Base-by-base conservation (phyloP, 148 eudicot species). In the Nyssa sinensis region DNA sequence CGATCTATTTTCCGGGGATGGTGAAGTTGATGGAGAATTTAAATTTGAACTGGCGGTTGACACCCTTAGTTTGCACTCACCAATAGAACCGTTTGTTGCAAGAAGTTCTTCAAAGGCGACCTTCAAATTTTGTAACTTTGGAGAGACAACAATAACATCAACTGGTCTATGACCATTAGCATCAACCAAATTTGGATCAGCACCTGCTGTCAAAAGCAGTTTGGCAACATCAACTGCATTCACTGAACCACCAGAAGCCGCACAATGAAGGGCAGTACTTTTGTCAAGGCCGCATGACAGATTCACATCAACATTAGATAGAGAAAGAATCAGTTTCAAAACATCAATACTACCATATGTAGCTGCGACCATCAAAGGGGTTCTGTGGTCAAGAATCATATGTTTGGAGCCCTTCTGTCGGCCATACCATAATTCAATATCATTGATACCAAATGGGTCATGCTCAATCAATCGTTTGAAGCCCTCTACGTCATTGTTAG, bases 291-390 rank as follows among this genome's bases (percentile, higher is more conserved):
- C 94, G 70, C 89, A 86, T 29, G 74, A 62, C 4, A 81, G 83
- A 66, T 92, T 89, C 35, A 92, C 89, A 75, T 91, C 86, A 41
- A 70, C 80, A 37, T 82, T 80, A 5, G 94, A 82, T 1, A 80
- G 81, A 24, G 92, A 88, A 24, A 92, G 72, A 60, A 92, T 86
- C 68, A 80, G 67, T 67, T 88, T 89, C 80, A 92, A 62, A 27
- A 89, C 80, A 64, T 89, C 90, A 37, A 81, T 72, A 66, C 89
- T 89, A 4, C 97, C 91, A 78, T 91, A 89, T 64, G 87, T 84
- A 37, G 91, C 79, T 35, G 97, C 91, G 49, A 91, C 89, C 97
- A 91, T 91, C 64, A 91, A 72, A 28, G 97, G 97, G 29, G 93
- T 91, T 73, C 90, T 72, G n/a, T 80, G 86, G 75, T 83, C 87